A percentile compares a stretch with the other conserved stretches of the same genome.
These are phyloP conservation scores for Zoysia japonica DNA, from an alignment of 176 grass and related monocot species.

Conservation along the genomic window DNA sequence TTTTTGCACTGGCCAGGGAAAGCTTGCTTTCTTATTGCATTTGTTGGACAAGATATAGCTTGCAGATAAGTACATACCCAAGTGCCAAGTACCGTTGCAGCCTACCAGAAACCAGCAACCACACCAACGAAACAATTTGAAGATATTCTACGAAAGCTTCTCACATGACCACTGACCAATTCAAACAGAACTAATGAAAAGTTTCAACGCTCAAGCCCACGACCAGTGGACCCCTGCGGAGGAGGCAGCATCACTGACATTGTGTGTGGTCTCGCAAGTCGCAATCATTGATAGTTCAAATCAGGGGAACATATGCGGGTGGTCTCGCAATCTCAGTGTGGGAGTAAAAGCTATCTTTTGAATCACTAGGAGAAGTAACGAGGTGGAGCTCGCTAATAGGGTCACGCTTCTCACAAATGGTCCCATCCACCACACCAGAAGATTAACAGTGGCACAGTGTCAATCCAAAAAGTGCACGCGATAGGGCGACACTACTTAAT, in stretches of 20 bases:
- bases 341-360: conserved; percentile 47
- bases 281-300: conserved; percentile 51
- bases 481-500: not conserved
- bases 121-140: not conserved
- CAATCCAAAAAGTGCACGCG: conserved; percentile 11
- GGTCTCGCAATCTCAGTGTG: too few relatives aligned
- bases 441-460: not conserved
- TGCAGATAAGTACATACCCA: not conserved
- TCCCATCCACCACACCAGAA: conserved; percentile 10
- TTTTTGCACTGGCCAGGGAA: conserved; percentile 26
- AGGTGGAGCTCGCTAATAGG: conserved; percentile 25
- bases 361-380: conserved; percentile 21
- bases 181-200: conserved; percentile 35
- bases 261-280: conserved; percentile 9
- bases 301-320: conserved; percentile 36
- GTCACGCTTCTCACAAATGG: conserved; percentile 14
- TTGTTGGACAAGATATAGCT: conserved; percentile 22
- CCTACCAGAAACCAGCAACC: conserved; percentile 8
- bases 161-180: conserved; percentile 28
- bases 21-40: conserved; percentile 17
- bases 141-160: not conserved
- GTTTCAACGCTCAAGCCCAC: not conserved
- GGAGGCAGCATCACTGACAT: conserved; percentile 32
- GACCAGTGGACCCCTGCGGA: conserved; percentile 31
- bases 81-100: not conserved